Conservation (phyloP, 345 rosid species). For the Populus simonii region DNA sequence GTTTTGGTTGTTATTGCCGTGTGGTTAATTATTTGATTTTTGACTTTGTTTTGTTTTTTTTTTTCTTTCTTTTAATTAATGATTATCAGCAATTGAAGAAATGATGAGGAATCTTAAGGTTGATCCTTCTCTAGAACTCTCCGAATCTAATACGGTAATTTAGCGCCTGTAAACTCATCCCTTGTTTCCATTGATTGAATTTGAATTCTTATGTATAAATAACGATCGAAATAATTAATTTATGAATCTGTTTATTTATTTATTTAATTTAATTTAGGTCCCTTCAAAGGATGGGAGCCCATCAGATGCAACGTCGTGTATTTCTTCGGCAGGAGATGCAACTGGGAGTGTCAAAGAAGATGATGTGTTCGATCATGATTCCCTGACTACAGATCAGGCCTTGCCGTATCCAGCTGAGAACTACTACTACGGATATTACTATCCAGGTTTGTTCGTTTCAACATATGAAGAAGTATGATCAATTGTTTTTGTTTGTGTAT, state of each 20-base stretch:
- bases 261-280: conserved; percentile 15
- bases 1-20: not conserved
- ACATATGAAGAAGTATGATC: not conserved
- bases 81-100: conserved; percentile 8
- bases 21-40: not conserved
- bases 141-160: conserved; percentile 2
- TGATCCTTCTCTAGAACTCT: conserved; percentile 3
- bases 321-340: conserved; percentile 23
- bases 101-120: conserved; percentile 5
- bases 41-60: not conserved
- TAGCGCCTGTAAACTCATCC: not conserved
- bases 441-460: conserved; percentile 41
- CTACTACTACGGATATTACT: conserved; percentile 39
- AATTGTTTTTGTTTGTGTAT: not conserved
- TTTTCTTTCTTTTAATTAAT: not conserved
- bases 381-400: conserved; percentile 31
- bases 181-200: not conserved
- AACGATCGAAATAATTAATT: too few relatives aligned
- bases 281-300: conserved; percentile 28
- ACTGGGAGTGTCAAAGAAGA: conserved; percentile 10
- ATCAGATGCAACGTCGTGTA: conserved; percentile 29
- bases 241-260: not conserved
- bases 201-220: not conserved
- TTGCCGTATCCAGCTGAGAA: conserved; percentile 28
- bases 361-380: conserved; percentile 22